Percentiles rank a stretch among this genome's conserved stretches.
Conservation (phyloP, 306 rosid genomes). For the Geum urbanum region DNA sequence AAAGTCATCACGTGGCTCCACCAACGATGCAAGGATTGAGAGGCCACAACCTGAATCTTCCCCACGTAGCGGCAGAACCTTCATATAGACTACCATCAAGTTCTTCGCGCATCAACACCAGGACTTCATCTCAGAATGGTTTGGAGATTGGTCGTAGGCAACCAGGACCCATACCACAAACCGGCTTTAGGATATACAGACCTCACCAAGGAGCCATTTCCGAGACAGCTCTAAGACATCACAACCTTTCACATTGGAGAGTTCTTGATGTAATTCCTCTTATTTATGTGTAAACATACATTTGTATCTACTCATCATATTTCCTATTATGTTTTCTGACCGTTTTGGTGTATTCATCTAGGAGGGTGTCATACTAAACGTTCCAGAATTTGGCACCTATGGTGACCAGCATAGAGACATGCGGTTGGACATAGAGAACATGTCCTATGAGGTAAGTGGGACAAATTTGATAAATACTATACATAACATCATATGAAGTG, state of each 20-base stretch:
- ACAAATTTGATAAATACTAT: conserved; percentile 8
- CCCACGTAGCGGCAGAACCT: conserved; percentile 52
- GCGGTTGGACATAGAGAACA: conserved; percentile 96
- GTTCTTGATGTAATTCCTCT: conserved; percentile 65
- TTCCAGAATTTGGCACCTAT: conserved; percentile 47
- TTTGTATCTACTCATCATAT: neutral
- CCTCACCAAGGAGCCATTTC: conserved; percentile 56
- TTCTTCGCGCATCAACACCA: conserved; percentile 39
- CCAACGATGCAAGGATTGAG: conserved; percentile 62
- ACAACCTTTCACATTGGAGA: conserved; percentile 56
- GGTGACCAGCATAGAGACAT: conserved; percentile 87
- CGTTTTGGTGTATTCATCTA: conserved; percentile 27
- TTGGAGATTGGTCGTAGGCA: conserved; percentile 66
- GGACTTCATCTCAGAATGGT: conserved; percentile 48
- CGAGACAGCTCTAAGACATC: conserved; percentile 55
- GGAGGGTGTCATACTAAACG: conserved; percentile 83
- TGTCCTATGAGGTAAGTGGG: conserved; percentile 86
- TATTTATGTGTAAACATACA: neutral
- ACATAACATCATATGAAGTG: neutral
- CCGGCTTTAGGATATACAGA: conserved; percentile 57
- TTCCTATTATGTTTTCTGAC: conserved; percentile 14
- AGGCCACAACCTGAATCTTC: conserved; percentile 57
- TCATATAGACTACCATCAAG: conserved; percentile 62
- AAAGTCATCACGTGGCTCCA: conserved; percentile 46
- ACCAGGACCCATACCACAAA: conserved; percentile 42